Conservation (phyloP, 2,329 filamentous ascomycete species). For the Dryadomyces sulphureus region DNA sequence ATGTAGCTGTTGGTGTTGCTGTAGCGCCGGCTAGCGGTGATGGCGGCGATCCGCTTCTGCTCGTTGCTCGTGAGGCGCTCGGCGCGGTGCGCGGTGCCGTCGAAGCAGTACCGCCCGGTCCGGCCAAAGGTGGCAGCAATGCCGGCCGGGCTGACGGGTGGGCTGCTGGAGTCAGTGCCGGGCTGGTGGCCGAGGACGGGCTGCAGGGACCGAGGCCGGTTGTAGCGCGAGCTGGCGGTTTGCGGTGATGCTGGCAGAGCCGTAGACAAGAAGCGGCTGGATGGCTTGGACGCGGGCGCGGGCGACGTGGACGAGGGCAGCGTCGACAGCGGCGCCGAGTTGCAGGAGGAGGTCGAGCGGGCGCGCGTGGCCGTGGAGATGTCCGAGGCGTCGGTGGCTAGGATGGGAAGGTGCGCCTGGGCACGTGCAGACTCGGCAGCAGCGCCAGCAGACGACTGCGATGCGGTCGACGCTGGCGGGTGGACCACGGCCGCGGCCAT, state of each 20-base stretch:
- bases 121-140: too few species aligned
- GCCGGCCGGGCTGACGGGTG: too few species aligned
- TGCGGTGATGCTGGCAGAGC: not conserved
- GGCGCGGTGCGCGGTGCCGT: too few species aligned
- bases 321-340: conserved; percentile 3
- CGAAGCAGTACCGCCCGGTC: too few species aligned
- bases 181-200: too few species aligned
- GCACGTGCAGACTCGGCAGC: not conserved
- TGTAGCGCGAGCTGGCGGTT: too few species aligned
- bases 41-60: not conserved
- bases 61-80: too few species aligned
- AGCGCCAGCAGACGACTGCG: not conserved
- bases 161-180: too few species aligned
- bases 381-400: conserved; percentile 3
- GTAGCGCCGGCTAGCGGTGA: not conserved
- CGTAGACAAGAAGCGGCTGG: not conserved
- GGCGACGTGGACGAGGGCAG: conserved; percentile 7
- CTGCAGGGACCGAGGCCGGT: too few species aligned
- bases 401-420: not conserved
- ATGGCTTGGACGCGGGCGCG: not conserved
- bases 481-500: not conserved
- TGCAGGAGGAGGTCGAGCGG: conserved; percentile 6
- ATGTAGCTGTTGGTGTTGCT: not conserved
- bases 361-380: conserved; percentile 5
- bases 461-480: not conserved